Percentiles rank a stretch among this genome's conserved stretches.
phyloP scores from a whole-genome alignment of 371 early-diverging fungal genomes.

The Mortierella sp. region DNA sequence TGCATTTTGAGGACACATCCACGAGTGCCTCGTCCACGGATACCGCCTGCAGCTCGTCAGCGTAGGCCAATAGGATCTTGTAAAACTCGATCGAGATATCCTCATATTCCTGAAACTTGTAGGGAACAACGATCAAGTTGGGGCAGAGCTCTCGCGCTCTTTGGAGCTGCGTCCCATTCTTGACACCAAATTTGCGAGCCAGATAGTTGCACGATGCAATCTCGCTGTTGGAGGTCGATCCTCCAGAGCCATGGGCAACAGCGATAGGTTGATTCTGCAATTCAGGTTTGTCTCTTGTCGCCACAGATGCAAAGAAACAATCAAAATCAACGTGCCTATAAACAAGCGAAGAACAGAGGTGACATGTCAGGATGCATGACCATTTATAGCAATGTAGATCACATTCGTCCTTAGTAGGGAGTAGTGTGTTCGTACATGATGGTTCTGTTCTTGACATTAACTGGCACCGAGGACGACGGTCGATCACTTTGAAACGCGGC shows the following conservation, averaged over 20 bases:
- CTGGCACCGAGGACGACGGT: background rate
- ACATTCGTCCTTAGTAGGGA: too few relatives aligned
- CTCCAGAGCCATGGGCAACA: slow-evolving; percentile 54
- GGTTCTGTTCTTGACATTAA: slow-evolving; percentile 1
- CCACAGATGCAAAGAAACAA: slow-evolving; percentile 92
- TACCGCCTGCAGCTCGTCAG: slow-evolving; percentile 82
- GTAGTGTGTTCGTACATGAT: too few relatives aligned
- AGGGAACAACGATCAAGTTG: slow-evolving; percentile 67
- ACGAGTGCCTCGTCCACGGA: slow-evolving; percentile 85
- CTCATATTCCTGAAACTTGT: slow-evolving; percentile 81
- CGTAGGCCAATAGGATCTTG: slow-evolving; percentile 68
- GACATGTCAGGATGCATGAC: background rate
- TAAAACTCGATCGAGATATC: slow-evolving; percentile 76
- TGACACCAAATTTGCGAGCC: slow-evolving; percentile 77
- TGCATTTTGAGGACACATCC: slow-evolving; percentile 71
- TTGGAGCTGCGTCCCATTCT: slow-evolving; percentile 77
- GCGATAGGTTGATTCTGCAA: slow-evolving; percentile 71
- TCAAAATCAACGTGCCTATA: slow-evolving; percentile 93
- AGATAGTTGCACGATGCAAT: slow-evolving; percentile 85
- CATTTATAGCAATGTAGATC: too few relatives aligned
- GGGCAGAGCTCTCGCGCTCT: slow-evolving; percentile 74
- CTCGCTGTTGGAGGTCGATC: slow-evolving; percentile 56
- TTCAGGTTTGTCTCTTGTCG: slow-evolving; percentile 75
- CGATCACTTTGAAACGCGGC: slow-evolving; percentile 54
- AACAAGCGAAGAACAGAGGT: background rate